A percentile compares a stretch with the other conserved stretches of the same genome.
Evolutionary conservation across 2,329 filamentous ascomycete genomes (phyloP).

Genomic region (Neofusicoccum sp.): DNA sequence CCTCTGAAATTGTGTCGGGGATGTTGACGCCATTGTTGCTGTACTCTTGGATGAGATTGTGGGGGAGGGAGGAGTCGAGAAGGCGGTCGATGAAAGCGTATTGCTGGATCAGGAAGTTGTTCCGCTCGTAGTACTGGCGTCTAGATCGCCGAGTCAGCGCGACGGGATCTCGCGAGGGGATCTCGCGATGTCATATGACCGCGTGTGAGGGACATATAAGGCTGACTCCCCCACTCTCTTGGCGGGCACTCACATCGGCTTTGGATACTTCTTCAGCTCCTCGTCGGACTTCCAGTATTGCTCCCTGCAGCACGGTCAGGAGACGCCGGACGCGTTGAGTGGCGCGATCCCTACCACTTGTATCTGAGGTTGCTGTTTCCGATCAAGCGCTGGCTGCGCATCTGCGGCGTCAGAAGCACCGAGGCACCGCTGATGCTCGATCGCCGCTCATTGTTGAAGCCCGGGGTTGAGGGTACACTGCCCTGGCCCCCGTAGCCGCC

Average conservation of each 20-base stretch:
- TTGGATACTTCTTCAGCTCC: slow-evolving; percentile 68
- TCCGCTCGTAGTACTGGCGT: slow-evolving; percentile 83
- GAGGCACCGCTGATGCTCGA: slow-evolving; percentile 41
- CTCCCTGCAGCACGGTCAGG: slow-evolving; percentile 48
- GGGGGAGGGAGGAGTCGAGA: slow-evolving; percentile 87
- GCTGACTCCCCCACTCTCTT: background rate
- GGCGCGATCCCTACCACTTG: slow-evolving; percentile 56
- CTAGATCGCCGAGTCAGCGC: slow-evolving; percentile 37
- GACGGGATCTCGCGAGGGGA: too few species aligned
- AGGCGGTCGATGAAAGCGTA: slow-evolving; percentile 92
- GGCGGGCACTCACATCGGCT: slow-evolving; percentile 57
- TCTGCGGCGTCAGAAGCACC: slow-evolving; percentile 58
- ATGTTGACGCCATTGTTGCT: slow-evolving; percentile 61
- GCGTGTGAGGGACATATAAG: background rate
- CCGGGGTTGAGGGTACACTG: slow-evolving; percentile 27
- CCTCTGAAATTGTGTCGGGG: slow-evolving; percentile 74
- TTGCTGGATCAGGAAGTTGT: slow-evolving; percentile 83
- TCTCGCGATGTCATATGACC: slow-evolving; percentile 18
- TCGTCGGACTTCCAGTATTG: slow-evolving; percentile 81
- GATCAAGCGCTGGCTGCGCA: slow-evolving; percentile 82
- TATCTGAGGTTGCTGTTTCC: slow-evolving; percentile 85
- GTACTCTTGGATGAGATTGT: slow-evolving; percentile 89
- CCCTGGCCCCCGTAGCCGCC: slow-evolving; percentile 29
- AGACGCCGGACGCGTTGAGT: background rate
- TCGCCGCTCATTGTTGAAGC: slow-evolving; percentile 27